Base-by-base conservation (phyloP, 495 filamentous ascomycete genomes). In the Pseudoneurospora amorphoporcata region DNA sequence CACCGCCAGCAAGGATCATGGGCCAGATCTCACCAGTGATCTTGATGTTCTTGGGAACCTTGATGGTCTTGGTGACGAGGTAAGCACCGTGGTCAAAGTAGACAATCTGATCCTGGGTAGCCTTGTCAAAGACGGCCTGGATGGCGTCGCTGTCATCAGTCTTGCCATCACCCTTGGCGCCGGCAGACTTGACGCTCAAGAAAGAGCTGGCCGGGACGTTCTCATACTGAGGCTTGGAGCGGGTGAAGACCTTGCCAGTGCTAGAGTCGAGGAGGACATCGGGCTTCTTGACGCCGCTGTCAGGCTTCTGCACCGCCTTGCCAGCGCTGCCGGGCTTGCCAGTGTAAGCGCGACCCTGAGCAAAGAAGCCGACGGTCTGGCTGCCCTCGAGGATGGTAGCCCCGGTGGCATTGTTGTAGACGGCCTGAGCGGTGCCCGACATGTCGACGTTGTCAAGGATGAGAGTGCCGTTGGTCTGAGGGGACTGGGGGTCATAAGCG, bases 21-120 rank as follows among this genome's bases (percentile, higher is more conserved):
- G 95, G 90, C 91, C 91, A 95, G 76, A 94, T 89, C 80, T 98
- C 95, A 77, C 95, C 95, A n/a, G 91, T 90, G 77, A 98, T 95
- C 58, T 84, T 85, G 80, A 92, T 89, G 79, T 91, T 87, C 78
- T 88, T 88, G 68, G 95, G 95, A 4, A 98, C 86, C 78, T 91
- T 89, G 81, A 99, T 82, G 2, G 95, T 98, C 70, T 90, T 86
- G 65, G 92, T 92, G 77, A 99, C 85, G 23, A 97, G 81, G 82
- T 97, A 99, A 37, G 91, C 89, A 68, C 95, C 95, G 77, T 96
- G 92, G 80, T 96, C 92, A 78, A 99, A 96, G 86, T 92, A 98
- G 71, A 97, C 87, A 69, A 98, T 83, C 65, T 94, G 89, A 71
- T 84, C 84, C 8, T 83, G 74, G 17, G 82, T 82, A 17, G 83